A percentile compares a stretch with the other conserved stretches of the same genome.
Conservation (phyloP, 495 filamentous ascomycete genomes). For the Penicillium canescens region DNA sequence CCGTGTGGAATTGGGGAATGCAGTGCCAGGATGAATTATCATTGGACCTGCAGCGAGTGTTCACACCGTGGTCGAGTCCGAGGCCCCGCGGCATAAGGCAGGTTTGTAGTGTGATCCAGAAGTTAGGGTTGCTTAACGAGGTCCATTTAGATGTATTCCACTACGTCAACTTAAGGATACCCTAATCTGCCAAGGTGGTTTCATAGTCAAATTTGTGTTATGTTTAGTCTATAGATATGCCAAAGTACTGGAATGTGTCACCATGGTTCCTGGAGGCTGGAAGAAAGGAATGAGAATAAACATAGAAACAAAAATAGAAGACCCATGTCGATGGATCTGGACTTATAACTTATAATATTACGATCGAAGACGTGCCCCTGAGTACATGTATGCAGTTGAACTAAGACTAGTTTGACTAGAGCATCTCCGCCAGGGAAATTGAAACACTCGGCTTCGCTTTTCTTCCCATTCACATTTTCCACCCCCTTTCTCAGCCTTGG, state of each 20-base stretch:
- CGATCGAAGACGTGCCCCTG: conserved; percentile 19
- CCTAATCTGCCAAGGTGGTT: too few relatives aligned
- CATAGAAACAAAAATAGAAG: background rate
- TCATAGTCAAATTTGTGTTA: background rate
- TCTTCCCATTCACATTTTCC: conserved; percentile 13
- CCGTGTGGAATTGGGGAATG: conserved; percentile 15
- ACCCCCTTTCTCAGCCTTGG: conserved; percentile 11
- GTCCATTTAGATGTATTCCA: background rate
- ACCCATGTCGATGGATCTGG: conserved; percentile 5
- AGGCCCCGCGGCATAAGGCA: conserved; percentile 15
- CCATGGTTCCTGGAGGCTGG: conserved; percentile 6
- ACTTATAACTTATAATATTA: background rate
- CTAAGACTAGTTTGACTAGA: conserved; percentile 29
- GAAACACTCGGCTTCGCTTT: conserved; percentile 18
- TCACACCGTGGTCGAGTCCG: conserved; percentile 6
- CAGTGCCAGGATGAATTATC: conserved; percentile 7
- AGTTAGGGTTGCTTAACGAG: background rate
- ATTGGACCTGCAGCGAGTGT: conserved; percentile 18
- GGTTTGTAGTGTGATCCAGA: background rate
- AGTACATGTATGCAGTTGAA: conserved; percentile 19
- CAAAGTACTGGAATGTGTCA: background rate
- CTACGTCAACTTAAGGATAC: too few relatives aligned
- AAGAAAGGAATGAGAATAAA: background rate
- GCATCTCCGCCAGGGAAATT: conserved; percentile 29
- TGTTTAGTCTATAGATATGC: background rate